These are phyloP conservation scores for Chiua virens DNA, from an alignment of 768 basidiomycete species.

Conservation along the genomic window DNA sequence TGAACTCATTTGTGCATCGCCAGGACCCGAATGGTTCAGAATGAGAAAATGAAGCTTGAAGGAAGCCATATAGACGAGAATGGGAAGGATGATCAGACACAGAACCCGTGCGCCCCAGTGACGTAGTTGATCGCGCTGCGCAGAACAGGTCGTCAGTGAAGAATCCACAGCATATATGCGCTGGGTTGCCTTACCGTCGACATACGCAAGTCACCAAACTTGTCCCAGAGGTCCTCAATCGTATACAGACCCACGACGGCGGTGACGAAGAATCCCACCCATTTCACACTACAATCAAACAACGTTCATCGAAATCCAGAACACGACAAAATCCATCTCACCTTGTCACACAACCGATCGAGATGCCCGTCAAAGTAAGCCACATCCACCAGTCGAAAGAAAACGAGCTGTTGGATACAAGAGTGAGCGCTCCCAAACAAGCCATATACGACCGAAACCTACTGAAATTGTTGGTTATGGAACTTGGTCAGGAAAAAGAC, in stretches of 20 bases:
- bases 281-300: slow-evolving; percentile 71
- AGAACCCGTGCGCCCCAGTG: slow-evolving; percentile 89
- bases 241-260: slow-evolving; percentile 95
- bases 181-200: slow-evolving; percentile 64
- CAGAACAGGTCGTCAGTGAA: slow-evolving; percentile 1
- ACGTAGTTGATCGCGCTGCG: slow-evolving; percentile 77
- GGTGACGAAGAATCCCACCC: slow-evolving; percentile 94
- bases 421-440: slow-evolving; percentile 1
- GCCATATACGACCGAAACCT: slow-evolving; percentile 30
- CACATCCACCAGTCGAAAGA: slow-evolving; percentile 98
- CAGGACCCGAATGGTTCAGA: slow-evolving; percentile 91
- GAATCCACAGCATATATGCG: not conserved
- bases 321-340: slow-evolving; percentile 27
- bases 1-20: slow-evolving; percentile 98
- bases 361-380: slow-evolving; percentile 89
- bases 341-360: slow-evolving; percentile 96
- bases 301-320: not conserved
- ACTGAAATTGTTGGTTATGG: slow-evolving; percentile 96
- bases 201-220: slow-evolving; percentile 95
- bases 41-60: slow-evolving; percentile 98
- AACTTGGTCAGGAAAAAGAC: slow-evolving; percentile 95
- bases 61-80: slow-evolving; percentile 88
- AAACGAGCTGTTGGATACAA: slow-evolving; percentile 62
- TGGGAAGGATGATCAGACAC: slow-evolving; percentile 87
- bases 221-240: slow-evolving; percentile 97